phyloP scores from a whole-genome alignment of 1,284 basidiomycete species.

The Thecaphora thlaspeos region DNA sequence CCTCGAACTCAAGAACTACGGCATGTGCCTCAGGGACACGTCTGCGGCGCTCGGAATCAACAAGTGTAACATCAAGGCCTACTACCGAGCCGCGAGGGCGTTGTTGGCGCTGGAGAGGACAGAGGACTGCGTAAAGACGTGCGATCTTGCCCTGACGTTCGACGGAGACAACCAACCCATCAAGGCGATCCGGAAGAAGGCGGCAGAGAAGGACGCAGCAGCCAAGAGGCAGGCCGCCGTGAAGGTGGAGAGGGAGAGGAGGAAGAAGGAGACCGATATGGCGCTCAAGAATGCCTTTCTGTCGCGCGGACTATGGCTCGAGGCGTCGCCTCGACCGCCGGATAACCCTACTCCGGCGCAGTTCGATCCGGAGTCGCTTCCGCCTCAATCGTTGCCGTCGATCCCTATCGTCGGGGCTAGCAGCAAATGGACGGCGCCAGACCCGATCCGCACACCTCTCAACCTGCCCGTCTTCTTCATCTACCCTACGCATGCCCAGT shows the following conservation, averaged over 20 bases:
- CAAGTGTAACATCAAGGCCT: conserved; percentile 44
- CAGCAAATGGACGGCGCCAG: conserved; percentile 39
- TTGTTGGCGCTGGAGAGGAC: conserved; percentile 37
- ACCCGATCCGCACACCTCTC: conserved; percentile 64
- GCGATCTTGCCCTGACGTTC: conserved; percentile 25
- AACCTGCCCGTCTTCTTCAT: conserved; percentile 86
- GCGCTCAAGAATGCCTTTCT: conserved; percentile 66
- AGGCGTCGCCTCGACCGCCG: conserved; percentile 59
- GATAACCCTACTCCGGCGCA: conserved; percentile 63
- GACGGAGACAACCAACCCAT: conserved; percentile 34
- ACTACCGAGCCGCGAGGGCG: conserved; percentile 47
- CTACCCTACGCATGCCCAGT: conserved; percentile 83
- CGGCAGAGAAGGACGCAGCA: conserved; percentile 39
- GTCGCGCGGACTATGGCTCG: conserved; percentile 61
- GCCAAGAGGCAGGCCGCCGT: conserved; percentile 63
- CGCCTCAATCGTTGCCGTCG: conserved; percentile 25
- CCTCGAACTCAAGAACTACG: conserved; percentile 71
- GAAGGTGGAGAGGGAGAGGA: conserved; percentile 62
- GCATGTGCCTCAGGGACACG: conserved; percentile 8
- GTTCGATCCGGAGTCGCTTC: conserved; percentile 60
- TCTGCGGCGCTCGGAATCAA: conserved; percentile 20
- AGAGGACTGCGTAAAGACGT: conserved; percentile 42
- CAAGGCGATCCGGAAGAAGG: conserved; percentile 25
- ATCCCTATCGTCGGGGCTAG: conserved; percentile 29
- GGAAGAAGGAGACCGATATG: conserved; percentile 62